These are phyloP conservation scores for Viola pubescens DNA, from an alignment of 441 rosid genomes.

Conservation along the genomic window DNA sequence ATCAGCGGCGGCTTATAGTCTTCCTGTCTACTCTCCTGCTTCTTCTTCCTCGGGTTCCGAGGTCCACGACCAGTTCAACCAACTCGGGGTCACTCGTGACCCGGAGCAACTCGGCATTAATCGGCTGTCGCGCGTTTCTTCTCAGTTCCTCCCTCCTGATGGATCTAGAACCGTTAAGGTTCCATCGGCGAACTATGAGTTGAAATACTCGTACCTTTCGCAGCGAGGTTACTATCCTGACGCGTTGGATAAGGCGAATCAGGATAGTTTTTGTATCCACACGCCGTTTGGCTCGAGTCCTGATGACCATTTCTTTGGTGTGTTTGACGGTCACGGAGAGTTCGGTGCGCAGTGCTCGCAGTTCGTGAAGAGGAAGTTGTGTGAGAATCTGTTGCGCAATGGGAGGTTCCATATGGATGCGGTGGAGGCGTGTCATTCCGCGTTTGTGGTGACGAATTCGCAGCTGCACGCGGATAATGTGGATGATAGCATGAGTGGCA, in stretches of 20 bases:
- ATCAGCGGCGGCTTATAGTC: constrained; percentile 33
- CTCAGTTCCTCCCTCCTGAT: constrained; percentile 87
- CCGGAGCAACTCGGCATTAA: constrained; percentile 61
- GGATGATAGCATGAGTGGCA: constrained; percentile 99
- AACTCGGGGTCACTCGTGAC: constrained; percentile 28
- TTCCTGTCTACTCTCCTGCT: constrained; percentile 41
- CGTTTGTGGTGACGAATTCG: constrained; percentile 57
- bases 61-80: constrained; percentile 47
- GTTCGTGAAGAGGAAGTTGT: constrained; percentile 67
- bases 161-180: constrained; percentile 67
- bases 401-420: constrained; percentile 61
- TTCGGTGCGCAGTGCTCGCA: constrained; percentile 91
- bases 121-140: constrained; percentile 81
- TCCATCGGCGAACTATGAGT: constrained; percentile 52
- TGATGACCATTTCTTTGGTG: constrained; percentile 85
- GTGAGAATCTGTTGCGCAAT: constrained; percentile 79
- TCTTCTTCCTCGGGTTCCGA: constrained; percentile 40
- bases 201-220: constrained; percentile 72
- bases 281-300: constrained; percentile 72
- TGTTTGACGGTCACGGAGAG: constrained; percentile 97
- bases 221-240: constrained; percentile 98
- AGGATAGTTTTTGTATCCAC: constrained; percentile 93
- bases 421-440: constrained; percentile 69
- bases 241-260: constrained; percentile 92
- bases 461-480: constrained; percentile 69